Evolutionary conservation across 2,329 filamentous ascomycete genomes (phyloP).

Genomic region (Neopestalotiopsis sp.): DNA sequence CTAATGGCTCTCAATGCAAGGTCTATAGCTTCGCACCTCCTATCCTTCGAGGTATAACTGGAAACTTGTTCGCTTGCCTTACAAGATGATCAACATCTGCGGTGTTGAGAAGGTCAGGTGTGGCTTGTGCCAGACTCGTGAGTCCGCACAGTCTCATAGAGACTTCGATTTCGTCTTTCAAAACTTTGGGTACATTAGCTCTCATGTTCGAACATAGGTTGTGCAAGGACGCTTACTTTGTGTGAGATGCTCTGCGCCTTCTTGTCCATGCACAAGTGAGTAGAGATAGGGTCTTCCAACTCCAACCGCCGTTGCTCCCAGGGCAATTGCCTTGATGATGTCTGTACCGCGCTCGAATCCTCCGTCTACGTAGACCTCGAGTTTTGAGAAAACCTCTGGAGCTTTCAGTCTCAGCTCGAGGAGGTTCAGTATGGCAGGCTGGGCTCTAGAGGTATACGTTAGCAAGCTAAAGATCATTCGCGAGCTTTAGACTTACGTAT

Average conservation of each 20-base stretch:
- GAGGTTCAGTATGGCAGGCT: conserved; percentile 53
- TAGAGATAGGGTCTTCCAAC: conserved; percentile 57
- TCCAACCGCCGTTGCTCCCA: conserved; percentile 59
- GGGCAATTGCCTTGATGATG: conserved; percentile 57
- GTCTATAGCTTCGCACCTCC: conserved; percentile 13
- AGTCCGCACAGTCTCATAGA: conserved; percentile 53
- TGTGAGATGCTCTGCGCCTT: conserved; percentile 58
- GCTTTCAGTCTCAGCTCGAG: conserved; percentile 54
- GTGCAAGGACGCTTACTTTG: conserved; percentile 51
- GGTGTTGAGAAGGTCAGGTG: conserved; percentile 49
- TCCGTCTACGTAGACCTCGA: conserved; percentile 59
- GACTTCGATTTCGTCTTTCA: conserved; percentile 48
- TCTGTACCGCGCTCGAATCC: conserved; percentile 59
- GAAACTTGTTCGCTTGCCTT: conserved; percentile 24
- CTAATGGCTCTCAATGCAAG: not conserved
- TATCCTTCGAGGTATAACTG: conserved; percentile 1
- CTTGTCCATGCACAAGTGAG: conserved; percentile 53
- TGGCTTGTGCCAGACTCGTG: conserved; percentile 46
- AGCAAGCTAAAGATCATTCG: too few relatives aligned
- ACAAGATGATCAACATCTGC: conserved; percentile 56
- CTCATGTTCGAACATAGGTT: too few relatives aligned
- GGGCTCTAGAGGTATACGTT: conserved; percentile 30
- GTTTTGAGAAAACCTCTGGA: conserved; percentile 51
- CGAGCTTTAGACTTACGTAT: too few relatives aligned
- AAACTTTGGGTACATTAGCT: too few relatives aligned